Percentiles rank a stretch among this genome's conserved stretches.
phyloP scores from a whole-genome alignment of 2,329 filamentous ascomycete genomes.

The Sporothrix dimorphospora region DNA sequence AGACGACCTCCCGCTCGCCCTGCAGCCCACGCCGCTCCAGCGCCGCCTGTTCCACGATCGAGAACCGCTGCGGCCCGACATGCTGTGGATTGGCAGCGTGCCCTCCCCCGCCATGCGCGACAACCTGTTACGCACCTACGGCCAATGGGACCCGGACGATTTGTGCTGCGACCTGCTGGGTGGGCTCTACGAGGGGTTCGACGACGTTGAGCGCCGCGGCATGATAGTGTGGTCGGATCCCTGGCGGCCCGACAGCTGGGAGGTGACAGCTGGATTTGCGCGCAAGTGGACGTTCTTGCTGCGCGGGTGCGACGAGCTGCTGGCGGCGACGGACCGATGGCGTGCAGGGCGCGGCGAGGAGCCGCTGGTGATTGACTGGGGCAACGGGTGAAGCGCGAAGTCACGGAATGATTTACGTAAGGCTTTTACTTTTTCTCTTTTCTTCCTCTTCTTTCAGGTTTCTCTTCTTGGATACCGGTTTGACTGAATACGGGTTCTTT shows the following conservation, averaged over 20 bases:
- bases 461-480: background rate
- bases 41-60: conserved; percentile 22
- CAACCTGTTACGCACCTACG: conserved; percentile 37
- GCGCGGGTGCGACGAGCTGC: conserved; percentile 43
- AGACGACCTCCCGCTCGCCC: conserved; percentile 31
- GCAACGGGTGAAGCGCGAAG: background rate
- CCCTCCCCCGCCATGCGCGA: conserved; percentile 39
- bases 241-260: conserved; percentile 47
- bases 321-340: conserved; percentile 48
- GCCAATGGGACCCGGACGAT: conserved; percentile 37
- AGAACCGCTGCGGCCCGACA: conserved; percentile 33
- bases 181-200: conserved; percentile 39
- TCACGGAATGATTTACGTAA: background rate
- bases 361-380: conserved; percentile 28
- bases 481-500: background rate
- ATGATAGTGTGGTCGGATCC: conserved; percentile 47
- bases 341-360: conserved; percentile 38
- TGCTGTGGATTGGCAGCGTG: conserved; percentile 39
- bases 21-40: conserved; percentile 39
- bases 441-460: background rate
- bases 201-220: conserved; percentile 37
- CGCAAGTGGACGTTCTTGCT: conserved; percentile 46
- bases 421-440: background rate
- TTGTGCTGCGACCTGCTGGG: conserved; percentile 40
- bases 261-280: conserved; percentile 47